Percentiles rank a stretch among this genome's conserved stretches.
These are phyloP conservation scores for Irpex sp. DNA, from an alignment of 1,284 basidiomycete species.

Conservation along the genomic window DNA sequence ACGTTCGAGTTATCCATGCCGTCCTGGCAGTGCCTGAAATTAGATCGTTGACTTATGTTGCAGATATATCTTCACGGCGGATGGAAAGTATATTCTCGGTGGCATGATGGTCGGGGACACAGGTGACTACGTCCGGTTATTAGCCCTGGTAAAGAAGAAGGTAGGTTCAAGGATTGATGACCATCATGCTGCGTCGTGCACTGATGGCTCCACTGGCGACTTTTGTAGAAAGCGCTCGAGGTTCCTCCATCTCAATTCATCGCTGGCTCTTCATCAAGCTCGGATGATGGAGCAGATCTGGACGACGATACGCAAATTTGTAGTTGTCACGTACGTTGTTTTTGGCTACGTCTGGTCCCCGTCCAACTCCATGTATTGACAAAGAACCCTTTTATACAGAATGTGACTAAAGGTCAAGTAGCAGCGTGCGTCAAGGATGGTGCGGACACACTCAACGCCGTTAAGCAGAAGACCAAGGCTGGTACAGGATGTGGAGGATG, in stretches of 20 bases:
- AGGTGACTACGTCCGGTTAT: slow-evolving; percentile 67
- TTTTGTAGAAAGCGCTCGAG: slow-evolving; percentile 55
- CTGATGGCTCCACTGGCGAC: background rate
- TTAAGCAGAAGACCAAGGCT: slow-evolving; percentile 70
- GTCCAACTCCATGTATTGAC: slow-evolving; percentile 2
- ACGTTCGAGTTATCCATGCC: slow-evolving; percentile 3
- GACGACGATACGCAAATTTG: slow-evolving; percentile 74
- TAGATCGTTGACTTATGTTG: background rate
- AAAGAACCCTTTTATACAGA: slow-evolving; percentile 27
- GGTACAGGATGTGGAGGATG: slow-evolving; percentile 78
- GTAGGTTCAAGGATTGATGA: slow-evolving; percentile 22
- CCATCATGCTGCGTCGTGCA: background rate
- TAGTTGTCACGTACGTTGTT: slow-evolving; percentile 48
- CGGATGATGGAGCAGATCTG: slow-evolving; percentile 60
- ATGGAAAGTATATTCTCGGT: slow-evolving; percentile 72
- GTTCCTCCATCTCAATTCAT: slow-evolving; percentile 67
- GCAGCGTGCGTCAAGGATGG: slow-evolving; percentile 52
- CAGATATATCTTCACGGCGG: slow-evolving; percentile 68
- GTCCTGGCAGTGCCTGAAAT: background rate
- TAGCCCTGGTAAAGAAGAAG: slow-evolving; percentile 71
- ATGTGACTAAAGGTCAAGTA: slow-evolving; percentile 64
- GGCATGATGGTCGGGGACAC: slow-evolving; percentile 84
- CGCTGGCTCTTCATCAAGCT: slow-evolving; percentile 38
- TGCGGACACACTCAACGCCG: slow-evolving; percentile 46
- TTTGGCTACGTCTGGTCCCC: background rate